These are phyloP conservation scores for Nepenthes alata DNA, from an alignment of 179 eudicot species.

Conservation along the genomic window DNA sequence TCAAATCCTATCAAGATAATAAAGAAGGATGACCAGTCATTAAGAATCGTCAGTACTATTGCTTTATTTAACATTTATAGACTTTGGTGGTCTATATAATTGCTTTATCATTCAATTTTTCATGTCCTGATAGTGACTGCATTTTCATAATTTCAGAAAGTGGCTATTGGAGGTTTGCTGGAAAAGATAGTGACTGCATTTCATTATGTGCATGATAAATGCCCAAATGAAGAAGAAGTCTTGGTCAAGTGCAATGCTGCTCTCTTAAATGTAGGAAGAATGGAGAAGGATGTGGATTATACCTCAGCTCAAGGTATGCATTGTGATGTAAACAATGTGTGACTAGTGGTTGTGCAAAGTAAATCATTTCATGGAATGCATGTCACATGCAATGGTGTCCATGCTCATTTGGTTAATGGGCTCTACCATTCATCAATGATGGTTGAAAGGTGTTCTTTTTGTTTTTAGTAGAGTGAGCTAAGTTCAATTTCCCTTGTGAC, in stretches of 20 bases:
- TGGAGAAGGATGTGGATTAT: slow-evolving; percentile 45
- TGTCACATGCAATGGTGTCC: not conserved
- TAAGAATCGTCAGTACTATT: slow-evolving; percentile 58
- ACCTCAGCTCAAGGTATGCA: slow-evolving; percentile 47
- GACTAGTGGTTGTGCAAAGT: too few species aligned
- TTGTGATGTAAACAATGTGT: not conserved
- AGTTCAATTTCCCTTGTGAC: too few species aligned
- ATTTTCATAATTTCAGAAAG: slow-evolving; percentile 44
- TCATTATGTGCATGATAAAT: slow-evolving; percentile 62
- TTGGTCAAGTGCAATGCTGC: slow-evolving; percentile 47
- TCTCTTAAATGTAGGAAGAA: slow-evolving; percentile 28
- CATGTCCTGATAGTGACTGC: slow-evolving; percentile 2
- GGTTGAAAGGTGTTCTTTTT: too few species aligned
- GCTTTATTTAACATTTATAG: slow-evolving; percentile 1
- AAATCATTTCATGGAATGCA: not conserved
- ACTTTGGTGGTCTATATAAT: slow-evolving; percentile 8
- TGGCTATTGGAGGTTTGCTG: slow-evolving; percentile 69
- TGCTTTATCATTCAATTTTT: slow-evolving; percentile 1
- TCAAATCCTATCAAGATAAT: slow-evolving; percentile 68
- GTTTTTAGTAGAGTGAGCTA: too few species aligned
- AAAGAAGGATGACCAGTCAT: slow-evolving; percentile 75
- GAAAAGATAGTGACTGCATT: slow-evolving; percentile 73
- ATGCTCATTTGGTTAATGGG: not conserved
- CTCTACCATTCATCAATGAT: too few species aligned
- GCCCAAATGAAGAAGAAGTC: slow-evolving; percentile 46